Conservation (phyloP, 768 basidiomycete species). For the Lentinula sp. region DNA sequence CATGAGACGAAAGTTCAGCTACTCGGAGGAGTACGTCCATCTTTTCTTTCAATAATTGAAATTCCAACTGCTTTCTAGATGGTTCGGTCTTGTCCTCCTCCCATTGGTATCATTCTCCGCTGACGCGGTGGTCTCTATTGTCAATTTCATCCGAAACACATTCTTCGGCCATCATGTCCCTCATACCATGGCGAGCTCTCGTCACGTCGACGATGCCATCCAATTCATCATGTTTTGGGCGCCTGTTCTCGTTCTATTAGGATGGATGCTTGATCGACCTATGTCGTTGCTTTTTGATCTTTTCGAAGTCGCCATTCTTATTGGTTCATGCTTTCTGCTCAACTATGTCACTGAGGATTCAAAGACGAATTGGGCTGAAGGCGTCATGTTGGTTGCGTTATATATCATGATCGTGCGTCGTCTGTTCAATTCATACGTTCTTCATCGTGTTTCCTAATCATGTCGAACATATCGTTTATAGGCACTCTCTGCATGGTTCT, state of each 20-base stretch:
- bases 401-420: slow-evolving; percentile 39
- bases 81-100: slow-evolving; percentile 44
- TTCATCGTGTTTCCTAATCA: neutral
- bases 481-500: slow-evolving; percentile 27
- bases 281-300: slow-evolving; percentile 39
- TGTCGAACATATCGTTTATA: neutral
- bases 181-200: slow-evolving; percentile 29
- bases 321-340: slow-evolving; percentile 42
- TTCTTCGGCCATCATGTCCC: slow-evolving; percentile 23
- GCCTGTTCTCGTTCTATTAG: slow-evolving; percentile 37
- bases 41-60: neutral
- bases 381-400: slow-evolving; percentile 17
- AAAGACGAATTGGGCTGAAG: slow-evolving; percentile 48
- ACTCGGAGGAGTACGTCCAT: slow-evolving; percentile 32
- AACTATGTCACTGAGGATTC: slow-evolving; percentile 44
- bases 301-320: slow-evolving; percentile 33
- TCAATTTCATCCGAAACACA: slow-evolving; percentile 25
- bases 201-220: slow-evolving; percentile 42
- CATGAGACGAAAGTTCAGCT: slow-evolving; percentile 16
- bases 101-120: slow-evolving; percentile 42
- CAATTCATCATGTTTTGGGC: slow-evolving; percentile 46
- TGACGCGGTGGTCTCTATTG: slow-evolving; percentile 32
- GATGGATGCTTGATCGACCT: slow-evolving; percentile 37
- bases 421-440: neutral
- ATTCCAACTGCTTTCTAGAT: slow-evolving; percentile 17